These are phyloP conservation scores for Stagonosporopsis tanaceti DNA, from an alignment of 2,329 filamentous ascomycete species.

Conservation along the genomic window DNA sequence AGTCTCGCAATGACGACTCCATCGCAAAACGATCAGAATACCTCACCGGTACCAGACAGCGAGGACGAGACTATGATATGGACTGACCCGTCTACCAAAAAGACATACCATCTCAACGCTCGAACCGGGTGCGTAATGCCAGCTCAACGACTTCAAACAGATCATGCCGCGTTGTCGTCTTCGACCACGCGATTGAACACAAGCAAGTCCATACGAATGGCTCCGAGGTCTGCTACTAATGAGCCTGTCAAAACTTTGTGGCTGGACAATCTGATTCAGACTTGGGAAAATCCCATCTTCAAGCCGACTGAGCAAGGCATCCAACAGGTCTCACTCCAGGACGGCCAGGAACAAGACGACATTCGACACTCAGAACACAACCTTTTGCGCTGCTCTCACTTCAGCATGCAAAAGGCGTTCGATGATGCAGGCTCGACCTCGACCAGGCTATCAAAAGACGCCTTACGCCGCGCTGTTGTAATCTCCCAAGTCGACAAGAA, in stretches of 20 bases:
- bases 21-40: neutral
- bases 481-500: conserved; percentile 89
- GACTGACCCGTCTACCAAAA: conserved; percentile 68
- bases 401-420: conserved; percentile 30
- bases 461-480: conserved; percentile 63
- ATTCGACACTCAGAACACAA: conserved; percentile 3
- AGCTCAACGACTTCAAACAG: conserved; percentile 22
- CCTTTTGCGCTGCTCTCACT: conserved; percentile 20
- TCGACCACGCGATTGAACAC: conserved; percentile 28
- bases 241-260: conserved; percentile 52
- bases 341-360: conserved; percentile 9
- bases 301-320: conserved; percentile 57
- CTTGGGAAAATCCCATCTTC: conserved; percentile 83
- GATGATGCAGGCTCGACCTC: conserved; percentile 32
- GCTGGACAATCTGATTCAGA: conserved; percentile 67
- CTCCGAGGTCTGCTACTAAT: conserved; percentile 22
- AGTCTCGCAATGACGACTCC: neutral
- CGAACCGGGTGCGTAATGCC: conserved; percentile 60
- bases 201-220: conserved; percentile 45
- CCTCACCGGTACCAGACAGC: conserved; percentile 6
- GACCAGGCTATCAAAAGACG: conserved; percentile 65
- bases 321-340: conserved; percentile 43
- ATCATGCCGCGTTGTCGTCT: conserved; percentile 4
- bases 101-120: conserved; percentile 60
- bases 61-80: conserved; percentile 59